Conservation (phyloP, 768 basidiomycete species). For the Hydnomerulius pinastri region DNA sequence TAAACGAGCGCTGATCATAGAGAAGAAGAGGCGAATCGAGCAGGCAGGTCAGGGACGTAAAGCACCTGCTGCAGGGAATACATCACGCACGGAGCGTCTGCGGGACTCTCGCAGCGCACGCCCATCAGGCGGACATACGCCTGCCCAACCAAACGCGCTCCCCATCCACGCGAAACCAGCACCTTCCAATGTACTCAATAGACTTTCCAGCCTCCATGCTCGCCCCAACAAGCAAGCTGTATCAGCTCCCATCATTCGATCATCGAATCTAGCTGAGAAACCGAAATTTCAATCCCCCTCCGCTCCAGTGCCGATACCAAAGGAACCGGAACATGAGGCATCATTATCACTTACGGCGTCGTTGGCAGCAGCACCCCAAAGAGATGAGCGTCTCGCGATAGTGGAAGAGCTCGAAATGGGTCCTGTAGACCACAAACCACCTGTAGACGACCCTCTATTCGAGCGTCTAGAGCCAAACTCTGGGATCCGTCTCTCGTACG, state of each 20-base stretch:
- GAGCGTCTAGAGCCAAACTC: conserved; percentile 88
- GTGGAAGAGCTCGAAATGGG: conserved; percentile 79
- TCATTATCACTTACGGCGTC: conserved; percentile 7
- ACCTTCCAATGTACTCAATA: conserved; percentile 55
- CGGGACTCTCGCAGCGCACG: conserved; percentile 13
- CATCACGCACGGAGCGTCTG: conserved; percentile 13
- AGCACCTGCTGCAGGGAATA: conserved; percentile 7
- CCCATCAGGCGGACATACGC: conserved; percentile 1
- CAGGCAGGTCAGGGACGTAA: conserved; percentile 27
- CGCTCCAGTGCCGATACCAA: not conserved
- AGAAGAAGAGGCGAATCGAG: conserved; percentile 48
- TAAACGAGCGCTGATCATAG: conserved; percentile 14
- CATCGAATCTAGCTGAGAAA: conserved; percentile 24
- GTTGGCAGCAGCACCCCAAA: conserved; percentile 12
- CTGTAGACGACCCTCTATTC: conserved; percentile 75
- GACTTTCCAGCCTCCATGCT: conserved; percentile 44
- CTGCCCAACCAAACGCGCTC: not conserved
- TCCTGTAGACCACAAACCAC: conserved; percentile 71
- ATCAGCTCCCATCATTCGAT: conserved; percentile 30
- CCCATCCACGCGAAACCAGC: conserved; percentile 35
- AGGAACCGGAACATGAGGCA: conserved; percentile 9
- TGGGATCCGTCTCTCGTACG: conserved; percentile 80
- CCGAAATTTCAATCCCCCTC: conserved; percentile 3
- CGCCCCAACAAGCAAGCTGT: conserved; percentile 19
- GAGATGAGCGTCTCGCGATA: conserved; percentile 68